A percentile compares a stretch with the other conserved stretches of the same genome.
These are phyloP conservation scores for Thielaviopsis cerberus DNA, from an alignment of 2,329 filamentous ascomycete genomes.

Conservation along the genomic window DNA sequence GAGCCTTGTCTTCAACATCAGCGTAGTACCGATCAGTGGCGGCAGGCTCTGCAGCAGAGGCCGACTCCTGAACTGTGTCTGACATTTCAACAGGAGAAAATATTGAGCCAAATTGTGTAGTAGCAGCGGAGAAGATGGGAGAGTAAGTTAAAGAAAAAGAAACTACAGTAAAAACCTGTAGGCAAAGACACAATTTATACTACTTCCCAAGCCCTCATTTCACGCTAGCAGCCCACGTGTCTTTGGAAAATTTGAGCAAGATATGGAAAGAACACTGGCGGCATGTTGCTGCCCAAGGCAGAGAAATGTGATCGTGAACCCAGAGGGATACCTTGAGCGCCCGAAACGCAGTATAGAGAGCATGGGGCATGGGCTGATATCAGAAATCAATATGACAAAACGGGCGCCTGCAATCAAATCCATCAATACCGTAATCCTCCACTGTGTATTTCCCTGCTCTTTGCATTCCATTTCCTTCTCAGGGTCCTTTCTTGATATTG, in stretches of 20 bases:
- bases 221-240: neutral
- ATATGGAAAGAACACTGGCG: neutral
- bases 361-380: too few species aligned
- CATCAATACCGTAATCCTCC: neutral
- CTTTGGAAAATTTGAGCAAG: too few species aligned
- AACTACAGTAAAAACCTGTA: neutral
- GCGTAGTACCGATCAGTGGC: neutral
- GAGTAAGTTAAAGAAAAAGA: neutral
- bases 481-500: neutral
- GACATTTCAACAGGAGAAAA: neutral
- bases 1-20: neutral
- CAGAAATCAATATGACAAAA: neutral
- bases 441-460: neutral
- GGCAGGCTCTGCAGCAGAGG: neutral
- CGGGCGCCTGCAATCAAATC: neutral
- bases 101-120: neutral
- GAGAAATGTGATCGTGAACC: neutral
- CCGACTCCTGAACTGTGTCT: neutral
- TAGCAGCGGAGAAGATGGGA: neutral
- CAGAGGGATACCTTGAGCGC: too few species aligned
- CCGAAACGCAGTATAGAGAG: too few species aligned
- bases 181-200: neutral
- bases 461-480: neutral
- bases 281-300: neutral
- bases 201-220: neutral